These are phyloP conservation scores for Ascochyta rabiei DNA, from an alignment of 2,329 filamentous ascomycete species.

Conservation along the genomic window DNA sequence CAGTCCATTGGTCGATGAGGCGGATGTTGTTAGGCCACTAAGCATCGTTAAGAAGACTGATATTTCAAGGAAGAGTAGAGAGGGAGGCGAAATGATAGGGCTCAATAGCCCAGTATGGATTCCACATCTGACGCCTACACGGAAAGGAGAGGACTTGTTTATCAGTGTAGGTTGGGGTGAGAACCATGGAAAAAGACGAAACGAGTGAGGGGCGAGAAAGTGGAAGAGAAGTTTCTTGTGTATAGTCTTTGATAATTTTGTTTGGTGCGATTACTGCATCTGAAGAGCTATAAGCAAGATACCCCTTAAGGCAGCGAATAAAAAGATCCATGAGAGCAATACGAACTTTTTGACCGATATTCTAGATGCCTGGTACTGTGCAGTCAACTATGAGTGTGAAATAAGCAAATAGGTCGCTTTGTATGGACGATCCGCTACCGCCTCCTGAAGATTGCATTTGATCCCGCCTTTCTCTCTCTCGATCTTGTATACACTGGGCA, in stretches of 20 bases:
- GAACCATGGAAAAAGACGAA: not conserved
- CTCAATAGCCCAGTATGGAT: slow-evolving; percentile 62
- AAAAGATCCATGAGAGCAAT: not conserved
- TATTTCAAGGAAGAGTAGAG: not conserved
- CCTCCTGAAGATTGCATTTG: no score
- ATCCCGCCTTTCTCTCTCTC: no score
- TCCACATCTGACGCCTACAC: slow-evolving; percentile 69
- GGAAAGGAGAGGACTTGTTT: slow-evolving; percentile 69
- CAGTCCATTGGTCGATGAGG: slow-evolving; percentile 34
- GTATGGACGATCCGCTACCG: no score
- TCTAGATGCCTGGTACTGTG: not conserved
- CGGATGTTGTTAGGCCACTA: slow-evolving; percentile 31
- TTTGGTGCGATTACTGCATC: not conserved
- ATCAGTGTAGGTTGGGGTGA: slow-evolving; percentile 46
- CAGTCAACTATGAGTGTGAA: not conserved
- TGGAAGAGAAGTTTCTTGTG: not conserved
- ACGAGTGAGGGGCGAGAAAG: not conserved
- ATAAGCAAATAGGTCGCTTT: no score
- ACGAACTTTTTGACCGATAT: not conserved
- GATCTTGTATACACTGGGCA: no score
- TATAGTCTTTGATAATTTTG: not conserved
- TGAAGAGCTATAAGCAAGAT: not conserved
- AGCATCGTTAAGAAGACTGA: slow-evolving; percentile 26
- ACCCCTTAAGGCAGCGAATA: not conserved
- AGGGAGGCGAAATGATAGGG: slow-evolving; percentile 26